Conservation (phyloP, 177 flowering plant species). For the Telopea speciosissima region DNA sequence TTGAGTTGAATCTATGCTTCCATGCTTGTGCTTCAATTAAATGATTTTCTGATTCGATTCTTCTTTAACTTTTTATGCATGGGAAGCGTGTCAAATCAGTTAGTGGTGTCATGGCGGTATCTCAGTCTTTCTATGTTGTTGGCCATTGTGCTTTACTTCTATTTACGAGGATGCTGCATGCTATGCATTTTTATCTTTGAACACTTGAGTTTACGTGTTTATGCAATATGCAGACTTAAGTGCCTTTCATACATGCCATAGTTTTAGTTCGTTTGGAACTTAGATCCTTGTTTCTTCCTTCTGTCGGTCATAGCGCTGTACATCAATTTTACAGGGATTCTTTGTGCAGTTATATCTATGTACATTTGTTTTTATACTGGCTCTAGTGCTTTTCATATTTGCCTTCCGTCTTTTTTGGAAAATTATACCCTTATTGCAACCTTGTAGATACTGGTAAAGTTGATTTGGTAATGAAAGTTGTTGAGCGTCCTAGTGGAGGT, state of each 20-base stretch:
- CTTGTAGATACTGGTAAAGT: conserved; percentile 79
- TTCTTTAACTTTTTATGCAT: not conserved
- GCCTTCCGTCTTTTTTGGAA: not conserved
- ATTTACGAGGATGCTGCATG: too few relatives aligned
- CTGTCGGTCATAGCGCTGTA: not conserved
- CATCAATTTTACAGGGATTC: not conserved
- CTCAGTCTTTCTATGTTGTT: too few relatives aligned
- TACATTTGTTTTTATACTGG: not conserved
- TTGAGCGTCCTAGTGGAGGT: conserved; percentile 94
- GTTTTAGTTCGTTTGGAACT: too few relatives aligned
- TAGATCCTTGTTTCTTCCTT: too few relatives aligned
- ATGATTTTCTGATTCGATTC: too few relatives aligned
- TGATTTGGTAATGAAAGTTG: conserved; percentile 84
- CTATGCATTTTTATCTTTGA: too few relatives aligned
- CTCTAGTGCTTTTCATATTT: not conserved
- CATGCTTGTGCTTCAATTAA: too few relatives aligned
- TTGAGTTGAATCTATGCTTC: too few relatives aligned
- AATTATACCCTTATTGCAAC: conserved; percentile 10
- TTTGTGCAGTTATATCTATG: not conserved
- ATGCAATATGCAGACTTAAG: too few relatives aligned
- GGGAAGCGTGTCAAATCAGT: not conserved
- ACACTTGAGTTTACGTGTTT: too few relatives aligned
- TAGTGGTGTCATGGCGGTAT: not conserved
- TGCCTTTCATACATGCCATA: too few relatives aligned
- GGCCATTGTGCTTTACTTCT: too few relatives aligned